Percentiles rank a stretch among this genome's conserved stretches.
Evolutionary conservation across 2,329 filamentous ascomycete species (phyloP).

Genomic region (Neoarthrinium moseri): DNA sequence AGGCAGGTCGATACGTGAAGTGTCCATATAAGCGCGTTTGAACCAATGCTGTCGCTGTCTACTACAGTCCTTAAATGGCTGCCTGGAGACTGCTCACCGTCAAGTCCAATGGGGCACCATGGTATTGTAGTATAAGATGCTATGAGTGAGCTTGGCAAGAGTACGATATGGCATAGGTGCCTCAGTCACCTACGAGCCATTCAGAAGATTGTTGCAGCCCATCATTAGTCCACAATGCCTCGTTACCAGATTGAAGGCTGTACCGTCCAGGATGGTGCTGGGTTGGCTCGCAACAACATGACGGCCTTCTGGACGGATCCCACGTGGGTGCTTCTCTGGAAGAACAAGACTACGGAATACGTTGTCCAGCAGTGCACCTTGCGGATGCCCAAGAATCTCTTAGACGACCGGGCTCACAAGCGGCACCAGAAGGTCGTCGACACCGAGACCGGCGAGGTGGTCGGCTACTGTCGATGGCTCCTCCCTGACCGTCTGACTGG

Average conservation of each 20-base stretch:
- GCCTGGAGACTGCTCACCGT: background rate
- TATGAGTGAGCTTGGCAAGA: background rate
- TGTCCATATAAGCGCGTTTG: too few relatives aligned
- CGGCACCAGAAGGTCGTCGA: slow-evolving; percentile 22
- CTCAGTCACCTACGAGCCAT: background rate
- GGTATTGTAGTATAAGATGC: background rate
- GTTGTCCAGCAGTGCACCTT: slow-evolving; percentile 12
- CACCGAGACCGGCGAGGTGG: slow-evolving; percentile 15
- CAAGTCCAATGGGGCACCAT: too few relatives aligned
- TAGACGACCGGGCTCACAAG: slow-evolving; percentile 13
- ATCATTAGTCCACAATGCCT: background rate
- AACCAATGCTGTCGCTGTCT: too few relatives aligned
- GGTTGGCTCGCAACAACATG: slow-evolving; percentile 19
- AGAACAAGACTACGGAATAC: slow-evolving; percentile 11
- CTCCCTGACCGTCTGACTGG: slow-evolving; percentile 14
- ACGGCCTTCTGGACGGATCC: slow-evolving; percentile 18
- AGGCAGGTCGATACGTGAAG: too few relatives aligned
- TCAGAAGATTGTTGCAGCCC: background rate
- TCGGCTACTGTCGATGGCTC: slow-evolving; percentile 22
- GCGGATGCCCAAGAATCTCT: slow-evolving; percentile 16
- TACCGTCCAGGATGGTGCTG: slow-evolving; percentile 13
- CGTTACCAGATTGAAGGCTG: slow-evolving; percentile 13
- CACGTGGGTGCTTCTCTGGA: slow-evolving; percentile 16
- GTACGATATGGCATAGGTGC: background rate
- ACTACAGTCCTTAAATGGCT: background rate